Percentiles rank a stretch among this genome's conserved stretches.
These are phyloP conservation scores for Trametes versicolor DNA, from an alignment of 1,284 basidiomycete genomes.

Conservation along the genomic window DNA sequence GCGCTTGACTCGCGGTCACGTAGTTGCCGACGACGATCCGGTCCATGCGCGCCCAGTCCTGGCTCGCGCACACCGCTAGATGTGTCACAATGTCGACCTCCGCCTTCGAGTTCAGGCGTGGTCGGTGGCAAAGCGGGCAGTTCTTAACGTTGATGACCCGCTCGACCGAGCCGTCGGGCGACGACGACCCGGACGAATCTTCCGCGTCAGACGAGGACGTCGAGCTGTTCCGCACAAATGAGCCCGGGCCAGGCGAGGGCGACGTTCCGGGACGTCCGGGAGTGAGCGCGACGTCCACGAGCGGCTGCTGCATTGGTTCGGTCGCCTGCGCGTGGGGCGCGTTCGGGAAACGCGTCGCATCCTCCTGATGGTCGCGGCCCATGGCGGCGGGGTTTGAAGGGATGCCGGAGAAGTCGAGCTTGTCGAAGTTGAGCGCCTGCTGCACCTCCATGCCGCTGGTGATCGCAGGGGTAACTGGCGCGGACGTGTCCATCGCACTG, in stretches of 20 bases:
- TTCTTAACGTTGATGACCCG: conserved; percentile 95
- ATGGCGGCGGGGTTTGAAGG: conserved; percentile 41
- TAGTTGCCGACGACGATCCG: conserved; percentile 94
- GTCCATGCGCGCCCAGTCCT: conserved; percentile 92
- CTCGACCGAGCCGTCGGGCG: conserved; percentile 67
- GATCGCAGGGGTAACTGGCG: conserved; percentile 58
- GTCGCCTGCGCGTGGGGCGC: conserved; percentile 46
- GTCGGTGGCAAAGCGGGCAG: conserved; percentile 94
- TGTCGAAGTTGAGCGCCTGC: conserved; percentile 57
- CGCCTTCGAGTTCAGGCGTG: conserved; percentile 84
- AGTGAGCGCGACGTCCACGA: conserved; percentile 42
- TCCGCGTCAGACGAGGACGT: conserved; percentile 54
- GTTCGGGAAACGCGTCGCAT: conserved; percentile 32
- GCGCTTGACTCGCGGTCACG: conserved; percentile 95
- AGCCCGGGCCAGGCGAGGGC: conserved; percentile 14
- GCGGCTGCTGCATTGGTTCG: conserved; percentile 56
- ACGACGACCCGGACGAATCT: conserved; percentile 46
- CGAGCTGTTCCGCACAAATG: conserved; percentile 44
- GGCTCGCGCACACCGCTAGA: conserved; percentile 92
- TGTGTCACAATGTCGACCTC: conserved; percentile 96
- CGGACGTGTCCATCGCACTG: conserved; percentile 47
- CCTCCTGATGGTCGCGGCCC: conserved; percentile 23
- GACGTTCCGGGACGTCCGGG: conserved; percentile 1
- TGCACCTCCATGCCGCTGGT: conserved; percentile 44
- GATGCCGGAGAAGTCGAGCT: conserved; percentile 74